Conservation (phyloP, 179 eudicot genomes). For the Heliamphora pulchella region DNA sequence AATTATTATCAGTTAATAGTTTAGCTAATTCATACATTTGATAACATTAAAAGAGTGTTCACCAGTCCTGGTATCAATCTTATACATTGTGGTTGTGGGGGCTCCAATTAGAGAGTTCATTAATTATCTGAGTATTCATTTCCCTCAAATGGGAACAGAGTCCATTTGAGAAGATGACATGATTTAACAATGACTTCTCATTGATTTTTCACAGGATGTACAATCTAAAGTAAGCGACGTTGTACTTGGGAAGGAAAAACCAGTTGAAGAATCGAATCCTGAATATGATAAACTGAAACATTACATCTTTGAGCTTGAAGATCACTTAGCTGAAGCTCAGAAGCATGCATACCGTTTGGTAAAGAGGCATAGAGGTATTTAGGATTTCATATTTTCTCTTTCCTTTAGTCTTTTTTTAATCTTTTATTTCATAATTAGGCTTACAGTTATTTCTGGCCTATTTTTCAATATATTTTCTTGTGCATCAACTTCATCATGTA, state of each 20-base stretch:
- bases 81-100: not conserved
- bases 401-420: not conserved
- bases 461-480: not conserved
- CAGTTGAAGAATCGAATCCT: conserved; percentile 83
- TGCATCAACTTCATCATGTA: conserved; percentile 8
- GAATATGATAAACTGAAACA: conserved; percentile 85
- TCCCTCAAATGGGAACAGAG: not conserved
- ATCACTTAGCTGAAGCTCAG: conserved; percentile 92
- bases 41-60: not conserved
- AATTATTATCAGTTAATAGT: too few species aligned
- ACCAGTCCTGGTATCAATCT: not conserved
- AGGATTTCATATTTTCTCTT: not conserved
- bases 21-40: too few species aligned
- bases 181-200: not conserved
- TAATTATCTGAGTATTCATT: conserved; percentile 1
- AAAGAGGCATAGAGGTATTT: conserved; percentile 84
- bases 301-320: conserved; percentile 90
- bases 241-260: conserved; percentile 95
- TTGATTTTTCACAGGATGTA: conserved; percentile 50
- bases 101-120: not conserved
- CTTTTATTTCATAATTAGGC: not conserved
- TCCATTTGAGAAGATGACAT: conserved; percentile 11
- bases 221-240: conserved; percentile 93
- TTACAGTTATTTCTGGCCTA: not conserved
- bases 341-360: conserved; percentile 95